Base-by-base conservation (phyloP, 352 stramenopile genomes). In the Blastocystis sp. region DNA sequence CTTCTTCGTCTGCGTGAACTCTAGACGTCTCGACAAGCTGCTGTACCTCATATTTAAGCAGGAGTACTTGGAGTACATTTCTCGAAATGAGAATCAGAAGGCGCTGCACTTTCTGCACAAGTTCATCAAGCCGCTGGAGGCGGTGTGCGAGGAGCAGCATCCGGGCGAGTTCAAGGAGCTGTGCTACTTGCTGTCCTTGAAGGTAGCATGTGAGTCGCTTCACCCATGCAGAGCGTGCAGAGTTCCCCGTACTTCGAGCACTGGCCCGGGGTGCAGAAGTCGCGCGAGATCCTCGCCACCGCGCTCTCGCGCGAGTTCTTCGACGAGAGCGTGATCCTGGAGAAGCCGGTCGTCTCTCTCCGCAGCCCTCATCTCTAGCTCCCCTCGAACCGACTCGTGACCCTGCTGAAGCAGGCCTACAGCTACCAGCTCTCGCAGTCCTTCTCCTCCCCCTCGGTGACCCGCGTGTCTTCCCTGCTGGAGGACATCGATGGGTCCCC, bases 81-180 rank as follows among this genome's bases (percentile, higher is more conserved):
- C 70, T 16, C 34, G 70, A 20, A 81, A 54, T 26, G 70, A 81
- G 70, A 41, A 62, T 45, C 70, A 81, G 43, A 81, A 81, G 45
- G 70, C 41, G 26, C 45, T 81, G 4, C 70, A 81, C 18, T 81
- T 62, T 41, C 70, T 81, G 16, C 65, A 65, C 43, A 81, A 81
- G 55, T 50, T 47, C n/a, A 62, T 81, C 54, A 81, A 81, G n/a
- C 70, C 70, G 4, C 70, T 81, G 7, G 70, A 81, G 55, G 26
- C 7, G 7, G 43, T 81, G 13, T 62, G 70, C 45, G 50, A 81
- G 24, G n/a, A 26, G 4, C 50, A n/a, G 11, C 20, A 34, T 4
- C 41, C 50, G 18, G 37, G 50, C 26, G 70, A 81, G 55, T 81
- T 81, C 43, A 81, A 62, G 70, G 70, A 81, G 43, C 54, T 81